Evolutionary conservation across 2,329 filamentous ascomycete genomes (phyloP).

Genomic region (Pleoardoris graminearum): DNA sequence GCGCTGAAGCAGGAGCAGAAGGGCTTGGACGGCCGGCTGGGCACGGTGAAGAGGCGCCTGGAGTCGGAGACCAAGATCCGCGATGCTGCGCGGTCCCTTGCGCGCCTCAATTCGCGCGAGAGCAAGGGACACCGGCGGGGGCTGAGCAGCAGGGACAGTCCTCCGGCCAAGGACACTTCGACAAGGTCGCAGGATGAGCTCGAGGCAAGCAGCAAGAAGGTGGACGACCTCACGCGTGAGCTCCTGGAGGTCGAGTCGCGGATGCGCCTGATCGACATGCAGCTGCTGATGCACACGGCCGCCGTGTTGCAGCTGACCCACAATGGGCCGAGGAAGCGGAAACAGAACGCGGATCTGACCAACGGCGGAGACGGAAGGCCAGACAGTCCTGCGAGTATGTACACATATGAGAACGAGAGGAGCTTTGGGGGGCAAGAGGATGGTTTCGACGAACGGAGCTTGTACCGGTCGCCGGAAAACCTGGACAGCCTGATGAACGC

Average conservation of each 20-base stretch:
- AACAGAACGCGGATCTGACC: constrained; percentile 47
- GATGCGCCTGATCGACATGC: constrained; percentile 72
- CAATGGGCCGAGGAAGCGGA: constrained; percentile 67
- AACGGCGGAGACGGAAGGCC: constrained; percentile 54
- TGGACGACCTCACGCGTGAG: constrained; percentile 81
- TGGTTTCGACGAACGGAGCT: constrained; percentile 75
- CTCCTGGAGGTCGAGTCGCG: constrained; percentile 77
- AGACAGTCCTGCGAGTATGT: constrained; percentile 76
- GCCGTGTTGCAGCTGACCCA: constrained; percentile 91
- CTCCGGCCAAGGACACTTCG: constrained; percentile 46
- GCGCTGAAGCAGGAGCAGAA: constrained; percentile 84
- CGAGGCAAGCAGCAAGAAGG: constrained; percentile 73
- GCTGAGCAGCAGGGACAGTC: constrained; percentile 54
- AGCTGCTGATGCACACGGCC: constrained; percentile 85
- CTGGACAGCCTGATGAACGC: constrained; percentile 55
- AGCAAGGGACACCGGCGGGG: constrained; percentile 53
- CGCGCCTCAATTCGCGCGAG: constrained; percentile 73
- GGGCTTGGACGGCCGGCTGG: constrained; percentile 73
- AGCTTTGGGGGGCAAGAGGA: constrained; percentile 58
- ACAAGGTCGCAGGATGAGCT: constrained; percentile 73
- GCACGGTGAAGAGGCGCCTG: constrained; percentile 79
- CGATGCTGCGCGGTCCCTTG: constrained; percentile 87
- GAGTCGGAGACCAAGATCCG: constrained; percentile 90
- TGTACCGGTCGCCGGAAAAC: constrained; percentile 71
- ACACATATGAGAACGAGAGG: constrained; percentile 64